Evolutionary conservation across 345 rosid species (phyloP).

Genomic region (Melaleuca quinquenervia): DNA sequence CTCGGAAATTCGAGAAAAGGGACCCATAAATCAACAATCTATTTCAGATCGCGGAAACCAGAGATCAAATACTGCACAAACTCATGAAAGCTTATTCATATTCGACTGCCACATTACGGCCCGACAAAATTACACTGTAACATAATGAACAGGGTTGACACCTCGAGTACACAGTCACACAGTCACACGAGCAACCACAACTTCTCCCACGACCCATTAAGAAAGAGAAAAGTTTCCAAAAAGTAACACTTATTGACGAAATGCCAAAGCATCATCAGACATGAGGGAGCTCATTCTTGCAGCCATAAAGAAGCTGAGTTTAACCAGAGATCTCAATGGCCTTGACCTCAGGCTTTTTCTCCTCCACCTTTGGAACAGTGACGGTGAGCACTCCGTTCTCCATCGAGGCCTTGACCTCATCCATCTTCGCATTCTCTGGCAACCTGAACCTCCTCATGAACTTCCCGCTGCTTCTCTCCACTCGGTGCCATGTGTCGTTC

Average conservation of each 20-base stretch:
- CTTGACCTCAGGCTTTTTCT: constrained; percentile 9
- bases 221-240: neutral
- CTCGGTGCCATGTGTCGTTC: constrained; percentile 14
- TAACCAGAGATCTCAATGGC: constrained; percentile 9
- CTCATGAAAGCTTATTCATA: neutral
- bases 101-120: neutral
- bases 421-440: constrained; percentile 9
- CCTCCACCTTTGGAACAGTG: constrained; percentile 7
- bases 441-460: constrained; percentile 13
- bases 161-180: neutral
- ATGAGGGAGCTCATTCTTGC: neutral
- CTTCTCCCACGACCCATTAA: neutral
- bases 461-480: constrained; percentile 13
- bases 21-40: neutral
- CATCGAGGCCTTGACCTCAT: constrained; percentile 10
- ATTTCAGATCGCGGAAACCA: neutral
- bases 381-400: constrained; percentile 14
- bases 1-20: too few species aligned
- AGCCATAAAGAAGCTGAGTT: neutral
- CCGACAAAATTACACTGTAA: neutral
- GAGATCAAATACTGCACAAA: neutral
- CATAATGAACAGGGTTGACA: neutral
- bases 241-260: neutral
- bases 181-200: neutral
- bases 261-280: neutral